These are phyloP conservation scores for Chaetomium sp. DNA, from an alignment of 2,329 filamentous ascomycete genomes.

Conservation along the genomic window DNA sequence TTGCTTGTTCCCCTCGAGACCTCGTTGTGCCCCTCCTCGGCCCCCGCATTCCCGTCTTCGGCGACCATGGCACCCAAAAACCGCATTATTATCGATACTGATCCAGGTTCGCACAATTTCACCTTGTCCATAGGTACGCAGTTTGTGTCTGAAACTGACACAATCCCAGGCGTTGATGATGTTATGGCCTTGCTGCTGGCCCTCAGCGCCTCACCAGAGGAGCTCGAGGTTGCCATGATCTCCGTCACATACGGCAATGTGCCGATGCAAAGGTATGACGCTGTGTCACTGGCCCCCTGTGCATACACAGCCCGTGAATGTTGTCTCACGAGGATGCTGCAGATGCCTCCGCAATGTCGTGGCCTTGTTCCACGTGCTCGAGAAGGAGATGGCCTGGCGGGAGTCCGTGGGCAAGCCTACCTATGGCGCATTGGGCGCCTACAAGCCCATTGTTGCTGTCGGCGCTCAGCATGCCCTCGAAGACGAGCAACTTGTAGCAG, in stretches of 20 bases:
- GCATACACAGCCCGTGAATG: background rate
- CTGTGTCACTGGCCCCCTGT: conserved; percentile 1
- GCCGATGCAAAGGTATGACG: conserved; percentile 71
- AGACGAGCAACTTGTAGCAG: conserved; percentile 76
- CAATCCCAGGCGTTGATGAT: conserved; percentile 75
- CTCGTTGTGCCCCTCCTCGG: conserved; percentile 14
- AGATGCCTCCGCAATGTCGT: conserved; percentile 88
- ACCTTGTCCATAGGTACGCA: background rate
- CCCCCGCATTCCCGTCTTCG: conserved; percentile 23
- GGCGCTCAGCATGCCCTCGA: conserved; percentile 85
- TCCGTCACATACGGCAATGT: conserved; percentile 96
- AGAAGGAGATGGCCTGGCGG: conserved; percentile 86
- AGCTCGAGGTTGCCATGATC: conserved; percentile 82
- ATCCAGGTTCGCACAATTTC: conserved; percentile 63
- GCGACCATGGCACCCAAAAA: conserved; percentile 65
- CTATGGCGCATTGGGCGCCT: conserved; percentile 70
- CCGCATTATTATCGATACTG: conserved; percentile 93
- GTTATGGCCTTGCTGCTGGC: conserved; percentile 85
- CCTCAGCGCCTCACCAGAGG: conserved; percentile 76
- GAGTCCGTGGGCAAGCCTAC: conserved; percentile 67
- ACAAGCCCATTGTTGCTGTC: conserved; percentile 81
- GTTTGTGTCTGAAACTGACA: conserved; percentile 22
- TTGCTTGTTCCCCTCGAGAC: background rate
- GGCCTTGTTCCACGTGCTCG: conserved; percentile 86
- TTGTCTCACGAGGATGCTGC: conserved; percentile 21